Base-by-base conservation (phyloP, 345 rosid species). In the Mercurialis annua region DNA sequence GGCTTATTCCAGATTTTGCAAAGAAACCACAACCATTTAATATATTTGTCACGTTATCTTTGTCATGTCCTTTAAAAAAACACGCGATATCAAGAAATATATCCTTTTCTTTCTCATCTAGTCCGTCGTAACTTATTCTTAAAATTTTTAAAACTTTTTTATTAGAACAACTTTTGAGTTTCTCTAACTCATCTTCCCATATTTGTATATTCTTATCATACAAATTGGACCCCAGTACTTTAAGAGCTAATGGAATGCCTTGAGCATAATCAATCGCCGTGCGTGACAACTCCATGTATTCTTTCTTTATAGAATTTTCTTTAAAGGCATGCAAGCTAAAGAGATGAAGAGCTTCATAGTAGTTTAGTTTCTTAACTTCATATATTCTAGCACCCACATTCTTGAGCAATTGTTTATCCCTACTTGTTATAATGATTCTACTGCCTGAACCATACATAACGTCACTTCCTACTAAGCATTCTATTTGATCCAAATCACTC, bases 231-330 rank as follows among this genome's bases (percentile, higher is more conserved):
- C 53, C 53, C 10, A 49, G 10, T 4, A 49, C 26, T 49, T 18
- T 56, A 31, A 56, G 34, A 56, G 61, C 61, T 56, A 56, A 30
- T 31, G 61, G 61, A 56, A 56, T 10, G 3, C 61, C 61, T 30
- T 56, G 9, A 34, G 42, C 6, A 2, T 16, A 56, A 9, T 1
- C 21, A 14, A 56, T n/a, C 10, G 38, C 61, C 38, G 5, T 56
- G 29, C 21, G 20, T 30, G 38, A 56, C 40, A 56, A 10, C 2
- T 56, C 16, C 60, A 56, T 15, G 30, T 26, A 29, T 12, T 29
- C 60, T 27, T 56, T 38, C 16, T 34, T 1, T 4, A 38, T 34
- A 17, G 3, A 18, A n/a, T 29, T 6, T 16, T 56, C 20, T 12
- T 56, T 56, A 21, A 56, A 56, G 10, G 60, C 60, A 56, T 56